phyloP scores from a whole-genome alignment of 768 basidiomycete species.

The Pleurotus djamor region DNA sequence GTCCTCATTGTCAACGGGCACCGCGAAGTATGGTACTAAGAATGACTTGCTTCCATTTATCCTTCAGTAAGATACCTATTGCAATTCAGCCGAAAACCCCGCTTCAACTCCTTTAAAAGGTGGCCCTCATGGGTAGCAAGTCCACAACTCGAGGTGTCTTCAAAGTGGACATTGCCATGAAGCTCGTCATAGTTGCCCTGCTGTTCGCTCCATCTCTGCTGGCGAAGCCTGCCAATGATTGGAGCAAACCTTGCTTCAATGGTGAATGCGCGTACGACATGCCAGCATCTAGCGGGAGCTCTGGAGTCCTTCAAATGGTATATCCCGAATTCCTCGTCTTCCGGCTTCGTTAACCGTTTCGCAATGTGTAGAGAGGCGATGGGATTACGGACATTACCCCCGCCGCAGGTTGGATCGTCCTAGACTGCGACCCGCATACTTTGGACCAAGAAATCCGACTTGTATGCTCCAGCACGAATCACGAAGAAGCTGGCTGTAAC shows the following conservation, averaged over 20 bases:
- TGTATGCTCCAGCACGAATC: slow-evolving; percentile 18
- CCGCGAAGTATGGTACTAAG: too few relatives aligned
- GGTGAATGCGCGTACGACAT: slow-evolving; percentile 6
- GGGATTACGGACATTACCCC: slow-evolving; percentile 19
- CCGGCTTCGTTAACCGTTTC: not conserved
- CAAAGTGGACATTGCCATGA: too few relatives aligned
- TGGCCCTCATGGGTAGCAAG: too few relatives aligned
- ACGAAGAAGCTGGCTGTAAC: not conserved
- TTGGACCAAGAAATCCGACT: slow-evolving; percentile 27
- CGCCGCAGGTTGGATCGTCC: slow-evolving; percentile 35
- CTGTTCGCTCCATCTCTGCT: not conserved
- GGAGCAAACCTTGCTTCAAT: slow-evolving; percentile 5
- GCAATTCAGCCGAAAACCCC: too few relatives aligned
- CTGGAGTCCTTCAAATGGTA: slow-evolving; percentile 11
- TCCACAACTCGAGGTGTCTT: too few relatives aligned
- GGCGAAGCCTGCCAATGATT: not conserved
- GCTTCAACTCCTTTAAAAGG: too few relatives aligned
- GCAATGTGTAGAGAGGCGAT: slow-evolving; percentile 8
- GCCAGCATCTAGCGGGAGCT: slow-evolving; percentile 2
- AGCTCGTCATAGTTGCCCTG: too few relatives aligned
- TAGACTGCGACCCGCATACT: slow-evolving; percentile 26
- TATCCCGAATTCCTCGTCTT: too few relatives aligned
- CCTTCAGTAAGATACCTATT: too few relatives aligned
- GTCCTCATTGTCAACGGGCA: too few relatives aligned
- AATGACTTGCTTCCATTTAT: too few relatives aligned